Base-by-base conservation (phyloP, 148 eudicot species). In the Arctostaphylos glauca region DNA sequence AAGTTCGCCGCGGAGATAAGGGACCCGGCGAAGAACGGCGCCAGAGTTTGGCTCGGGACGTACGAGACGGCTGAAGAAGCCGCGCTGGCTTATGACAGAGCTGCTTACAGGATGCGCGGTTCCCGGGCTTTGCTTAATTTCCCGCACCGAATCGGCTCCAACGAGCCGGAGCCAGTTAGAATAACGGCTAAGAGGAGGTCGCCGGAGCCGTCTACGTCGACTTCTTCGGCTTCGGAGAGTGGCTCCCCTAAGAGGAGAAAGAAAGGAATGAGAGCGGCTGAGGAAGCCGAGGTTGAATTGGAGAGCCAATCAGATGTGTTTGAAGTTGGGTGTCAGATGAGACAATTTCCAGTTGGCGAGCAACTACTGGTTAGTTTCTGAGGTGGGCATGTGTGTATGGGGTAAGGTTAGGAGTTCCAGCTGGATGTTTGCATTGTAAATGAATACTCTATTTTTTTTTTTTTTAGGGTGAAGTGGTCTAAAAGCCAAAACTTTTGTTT, bases 1-100 rank as follows among this genome's bases (percentile, higher is more conserved):
- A 88, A 89, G 81, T 89, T 89, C 18, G 91, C 91, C 76, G 91
- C 91, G 18, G 91, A 89, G 84, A 89, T 89, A 52, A 64, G 91
- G 72, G 91, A 89, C 41, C 91, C 91, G 79, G 91, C 91, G 56
- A 89, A 89, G 58, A 89, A 85, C 76, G 91, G 91, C n/a, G 89
- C 91, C 10, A 80, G 91, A 56, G 91, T 89, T 8, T 89, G 91
- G 91, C 91, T 89, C 23, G 91, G 91, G 59, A 89, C 91, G 2
- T 89, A 86, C 48, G 91, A 89, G 47, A 88, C 90, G 75, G 90
- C 87, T 19, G 90, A 88, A 84, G 90, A 84, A 77, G 90, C 90
- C 3, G 91, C 89, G 2, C 18, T 76, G 79, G 91, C 91, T 44
- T 89, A 89, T 5, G 91, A 89, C 53, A 68, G 83, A 72, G 91